phyloP scores from a whole-genome alignment of 495 filamentous ascomycete species.

The Staphylotrichum tortipilum region DNA sequence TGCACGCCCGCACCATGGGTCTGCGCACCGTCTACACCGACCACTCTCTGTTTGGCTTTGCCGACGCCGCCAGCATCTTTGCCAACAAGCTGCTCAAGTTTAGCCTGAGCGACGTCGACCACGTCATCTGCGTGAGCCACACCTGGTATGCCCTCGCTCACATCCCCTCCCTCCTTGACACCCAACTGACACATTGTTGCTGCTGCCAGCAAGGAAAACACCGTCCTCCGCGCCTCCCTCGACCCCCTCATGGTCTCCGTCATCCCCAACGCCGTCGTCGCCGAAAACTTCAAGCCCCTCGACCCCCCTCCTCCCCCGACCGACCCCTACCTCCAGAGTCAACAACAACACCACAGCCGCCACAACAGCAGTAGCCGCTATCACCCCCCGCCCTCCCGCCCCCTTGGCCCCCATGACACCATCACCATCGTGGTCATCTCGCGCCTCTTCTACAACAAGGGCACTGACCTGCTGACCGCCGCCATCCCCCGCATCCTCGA shows the following conservation, averaged over 20 bases:
- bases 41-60: conserved; percentile 96
- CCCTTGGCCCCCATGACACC: conserved; percentile 66
- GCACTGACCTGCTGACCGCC: conserved; percentile 88
- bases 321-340: neutral
- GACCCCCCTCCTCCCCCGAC: conserved; percentile 30
- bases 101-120: conserved; percentile 89
- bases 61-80: conserved; percentile 89
- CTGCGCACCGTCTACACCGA: conserved; percentile 93
- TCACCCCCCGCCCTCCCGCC: conserved; percentile 33
- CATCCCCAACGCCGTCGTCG: conserved; percentile 94
- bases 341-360: no score
- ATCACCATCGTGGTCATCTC: conserved; percentile 97
- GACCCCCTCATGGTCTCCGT: conserved; percentile 96
- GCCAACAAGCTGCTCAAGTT: conserved; percentile 97
- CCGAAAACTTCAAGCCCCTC: conserved; percentile 83
- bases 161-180: neutral
- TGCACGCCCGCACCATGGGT: conserved; percentile 95
- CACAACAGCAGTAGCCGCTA: no score
- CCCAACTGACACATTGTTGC: neutral
- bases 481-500: conserved; percentile 87
- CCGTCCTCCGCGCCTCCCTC: conserved; percentile 84
- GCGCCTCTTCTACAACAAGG: conserved; percentile 97
- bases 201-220: conserved; percentile 87
- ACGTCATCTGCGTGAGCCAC: conserved; percentile 96
- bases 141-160: conserved; percentile 59